phyloP scores from a whole-genome alignment of 345 rosid genomes.

The Linum lewisii region DNA sequence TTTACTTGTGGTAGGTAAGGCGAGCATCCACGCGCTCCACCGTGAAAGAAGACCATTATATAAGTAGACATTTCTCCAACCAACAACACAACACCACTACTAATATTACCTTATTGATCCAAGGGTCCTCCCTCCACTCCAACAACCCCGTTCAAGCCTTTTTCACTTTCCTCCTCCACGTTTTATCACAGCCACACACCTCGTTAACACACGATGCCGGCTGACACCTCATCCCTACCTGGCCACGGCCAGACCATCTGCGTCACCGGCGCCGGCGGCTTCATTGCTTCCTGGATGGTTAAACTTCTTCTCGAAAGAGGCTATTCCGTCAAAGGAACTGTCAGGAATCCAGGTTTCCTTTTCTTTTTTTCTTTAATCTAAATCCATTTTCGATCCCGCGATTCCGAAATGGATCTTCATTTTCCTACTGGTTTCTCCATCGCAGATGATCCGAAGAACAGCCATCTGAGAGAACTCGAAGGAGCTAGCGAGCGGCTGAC shows the following conservation, averaged over 20 bases:
- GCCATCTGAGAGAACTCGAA: conserved; percentile 72
- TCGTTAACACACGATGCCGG: conserved; percentile 15
- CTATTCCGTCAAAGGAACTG: conserved; percentile 76
- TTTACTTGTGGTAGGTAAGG: not conserved
- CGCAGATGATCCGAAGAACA: conserved; percentile 76
- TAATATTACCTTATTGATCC: too few species aligned
- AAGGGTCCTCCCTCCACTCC: not conserved
- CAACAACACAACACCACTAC: not conserved
- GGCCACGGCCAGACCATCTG: conserved; percentile 55
- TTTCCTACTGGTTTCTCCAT: not conserved
- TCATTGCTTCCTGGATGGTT: conserved; percentile 95
- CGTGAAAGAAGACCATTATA: not conserved
- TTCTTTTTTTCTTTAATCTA: not conserved
- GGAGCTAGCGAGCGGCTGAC: conserved; percentile 83
- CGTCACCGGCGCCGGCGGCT: conserved; percentile 98
- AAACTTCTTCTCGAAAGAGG: conserved; percentile 74
- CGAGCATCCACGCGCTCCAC: not conserved
- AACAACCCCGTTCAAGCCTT: not conserved
- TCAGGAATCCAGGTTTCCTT: conserved; percentile 63
- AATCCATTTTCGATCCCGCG: not conserved
- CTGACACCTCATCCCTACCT: conserved; percentile 18
- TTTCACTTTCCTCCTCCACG: not conserved
- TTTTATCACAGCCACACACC: not conserved
- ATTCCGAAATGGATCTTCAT: not conserved
- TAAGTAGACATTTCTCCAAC: not conserved